A percentile compares a stretch with the other conserved stretches of the same genome.
These are phyloP conservation scores for Xylariaceae sp. DNA, from an alignment of 2,329 filamentous ascomycete species.

Conservation along the genomic window DNA sequence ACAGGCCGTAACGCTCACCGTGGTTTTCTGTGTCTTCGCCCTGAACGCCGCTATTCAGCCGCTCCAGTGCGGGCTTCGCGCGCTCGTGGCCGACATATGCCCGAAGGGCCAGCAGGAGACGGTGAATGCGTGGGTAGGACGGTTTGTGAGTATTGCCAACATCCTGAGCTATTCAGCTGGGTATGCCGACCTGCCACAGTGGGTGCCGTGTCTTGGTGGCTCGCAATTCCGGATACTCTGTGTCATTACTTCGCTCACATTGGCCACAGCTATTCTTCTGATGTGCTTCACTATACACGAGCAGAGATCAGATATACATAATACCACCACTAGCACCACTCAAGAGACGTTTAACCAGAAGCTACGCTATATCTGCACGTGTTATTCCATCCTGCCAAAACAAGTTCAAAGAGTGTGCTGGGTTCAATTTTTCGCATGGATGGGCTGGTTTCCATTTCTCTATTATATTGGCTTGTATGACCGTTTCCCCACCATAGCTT, in stretches of 20 bases:
- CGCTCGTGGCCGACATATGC: neutral
- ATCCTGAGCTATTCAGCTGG: neutral
- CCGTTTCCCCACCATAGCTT: no score
- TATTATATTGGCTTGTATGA: neutral
- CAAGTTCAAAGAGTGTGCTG: neutral
- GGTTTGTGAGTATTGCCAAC: neutral
- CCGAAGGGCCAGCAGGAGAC: neutral
- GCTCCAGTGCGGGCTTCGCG: neutral
- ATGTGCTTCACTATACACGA: neutral
- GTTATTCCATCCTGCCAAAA: no score
- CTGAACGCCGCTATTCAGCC: no score
- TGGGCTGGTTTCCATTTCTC: neutral
- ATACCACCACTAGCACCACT: neutral
- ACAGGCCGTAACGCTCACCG: no score
- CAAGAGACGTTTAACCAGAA: no score
- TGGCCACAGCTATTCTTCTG: neutral
- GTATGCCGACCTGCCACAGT: neutral
- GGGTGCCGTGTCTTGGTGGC: neutral
- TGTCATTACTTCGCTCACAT: neutral
- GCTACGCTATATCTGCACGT: no score
- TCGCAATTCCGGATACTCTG: neutral
- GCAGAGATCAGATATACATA: neutral
- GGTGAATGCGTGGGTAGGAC: neutral
- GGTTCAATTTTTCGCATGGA: neutral
- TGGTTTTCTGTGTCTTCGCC: no score